Evolutionary conservation across 495 filamentous ascomycete genomes (phyloP), one percentile per base, ranked within the genome.

Genomic region (Penicillium odoratum): DNA sequence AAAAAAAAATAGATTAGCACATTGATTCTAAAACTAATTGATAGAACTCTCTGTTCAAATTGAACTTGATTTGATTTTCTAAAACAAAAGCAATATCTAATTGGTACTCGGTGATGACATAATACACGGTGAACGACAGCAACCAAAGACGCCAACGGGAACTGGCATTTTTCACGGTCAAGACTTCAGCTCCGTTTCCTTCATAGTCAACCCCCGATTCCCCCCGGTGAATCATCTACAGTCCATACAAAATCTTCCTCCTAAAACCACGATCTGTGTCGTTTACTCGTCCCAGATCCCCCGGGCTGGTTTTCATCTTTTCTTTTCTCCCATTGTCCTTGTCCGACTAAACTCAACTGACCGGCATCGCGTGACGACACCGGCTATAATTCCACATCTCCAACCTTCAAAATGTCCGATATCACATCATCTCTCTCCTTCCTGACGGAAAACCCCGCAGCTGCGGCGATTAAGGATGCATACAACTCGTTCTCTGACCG

Each of bases 401-500:
- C 51, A 59, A 54, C 48, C 51, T 50, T 57, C 61, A 74, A 71
- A 67, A 78, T 79, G 76, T 59, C 75, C 67, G 74, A 77, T 50
- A 53, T 69, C 51, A 52, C 83, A 61, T 82, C 79, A 69, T 78
- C 87, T 16, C 71, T 90, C 51, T 84, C 81, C 51, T 86, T 91
- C 69, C 65, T 95, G 45, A 82, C 79, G 59, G 82, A 86, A 56
- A 97, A 96, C 67, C 80, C 89, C 52, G 74, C 93, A 45, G 78
- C 83, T 56, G 76, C 81, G 50, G 78, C 85, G 51, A 67, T 96
- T 59, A 80, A 82, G 74, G 88, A 96, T 79, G 86, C 84, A 73
- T 95, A 94, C 76, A 79, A 73, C 58, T 83, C 86, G 42, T 98
- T 98, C 73, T 86, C 86, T 47, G 89, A 93, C 56, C 85, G 89